Base-by-base conservation (phyloP, 345 rosid species). In the Citrus medica region DNA sequence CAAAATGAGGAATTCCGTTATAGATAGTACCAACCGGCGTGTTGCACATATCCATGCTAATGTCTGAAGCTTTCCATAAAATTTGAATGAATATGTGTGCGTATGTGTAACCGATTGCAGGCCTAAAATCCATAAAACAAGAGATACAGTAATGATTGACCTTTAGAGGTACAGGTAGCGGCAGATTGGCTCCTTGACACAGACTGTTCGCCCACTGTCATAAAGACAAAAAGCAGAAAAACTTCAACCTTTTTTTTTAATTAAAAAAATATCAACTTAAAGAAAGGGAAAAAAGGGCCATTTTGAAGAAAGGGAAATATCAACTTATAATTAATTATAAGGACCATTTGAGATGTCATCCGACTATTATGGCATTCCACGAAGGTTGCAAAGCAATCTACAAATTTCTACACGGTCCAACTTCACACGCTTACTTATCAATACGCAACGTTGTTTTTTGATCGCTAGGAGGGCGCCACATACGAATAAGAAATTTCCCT, bases 191-290 rank as follows among this genome's bases (percentile, higher is more conserved):
- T 80, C 98, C 98, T 86, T 95, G 98, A 79, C 92, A 88, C 32
- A 95, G 92, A 85, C 98, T 93, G 80, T 95, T 93, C 1, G 90
- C 98, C 98, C 98, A 95, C 98, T 95, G 89, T 76, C 24, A 35
- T 5, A 24, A 48, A 60, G 61, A 67, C 80, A 72, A 53, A 53
- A n/a, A 35, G 51, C 38, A 55, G 46, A 32, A 9, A 38, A 46
- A 46, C 13, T 12, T 46, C 17, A 46, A 46, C 5, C 12, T 13
- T 46, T 46, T 12, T 46, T 10, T 2, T 42, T 42, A 1, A 46
- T 10, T 42, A 0, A 12, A 46, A 46, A 3, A 46, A 46, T 13
- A 46, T 46, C 5, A 46, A 46, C 16, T 13, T 3, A 3, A 46
- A 46, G 51, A 46, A 46, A 13, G 16, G 48, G 51, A 13, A 46